A percentile compares a stretch with the other conserved stretches of the same genome.
Evolutionary conservation across 768 basidiomycete species (phyloP).

Genomic region (Rhodosporidiobolus sp.): DNA sequence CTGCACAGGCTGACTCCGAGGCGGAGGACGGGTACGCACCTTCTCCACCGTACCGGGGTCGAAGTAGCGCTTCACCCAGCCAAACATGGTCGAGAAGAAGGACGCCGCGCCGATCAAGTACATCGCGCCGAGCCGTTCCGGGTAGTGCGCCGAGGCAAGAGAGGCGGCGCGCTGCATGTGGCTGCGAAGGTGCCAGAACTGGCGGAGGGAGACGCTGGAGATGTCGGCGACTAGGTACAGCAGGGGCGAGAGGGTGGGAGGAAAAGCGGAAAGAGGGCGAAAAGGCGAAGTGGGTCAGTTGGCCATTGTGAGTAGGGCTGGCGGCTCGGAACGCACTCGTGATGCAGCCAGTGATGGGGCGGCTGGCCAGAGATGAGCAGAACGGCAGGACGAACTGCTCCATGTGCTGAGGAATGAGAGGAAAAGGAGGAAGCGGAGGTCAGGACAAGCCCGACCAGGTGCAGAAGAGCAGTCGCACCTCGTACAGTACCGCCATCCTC

Average conservation of each 20-base stretch:
- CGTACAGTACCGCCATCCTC: conserved; percentile 60
- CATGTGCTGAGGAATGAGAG: conserved; percentile 63
- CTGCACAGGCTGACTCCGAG: not conserved
- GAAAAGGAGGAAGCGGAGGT: not conserved
- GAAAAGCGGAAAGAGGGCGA: not conserved
- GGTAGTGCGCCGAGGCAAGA: conserved; percentile 75
- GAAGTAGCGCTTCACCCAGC: conserved; percentile 63
- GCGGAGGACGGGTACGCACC: conserved; percentile 60
- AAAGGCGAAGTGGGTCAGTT: no score
- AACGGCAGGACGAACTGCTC: conserved; percentile 62
- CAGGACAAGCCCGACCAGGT: not conserved
- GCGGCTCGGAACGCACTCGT: no score
- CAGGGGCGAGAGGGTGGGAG: not conserved
- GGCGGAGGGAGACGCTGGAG: conserved; percentile 59
- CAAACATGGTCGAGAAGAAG: conserved; percentile 80
- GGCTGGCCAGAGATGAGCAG: conserved; percentile 61
- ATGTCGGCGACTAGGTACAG: conserved; percentile 66
- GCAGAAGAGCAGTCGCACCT: conserved; percentile 3
- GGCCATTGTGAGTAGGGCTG: no score
- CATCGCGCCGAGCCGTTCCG: conserved; percentile 67
- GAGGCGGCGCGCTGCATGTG: conserved; percentile 73
- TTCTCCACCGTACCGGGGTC: conserved; percentile 52
- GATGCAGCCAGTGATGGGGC: conserved; percentile 26
- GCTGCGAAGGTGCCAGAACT: conserved; percentile 57
- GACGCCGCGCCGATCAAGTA: conserved; percentile 70